A percentile compares a stretch with the other conserved stretches of the same genome.
phyloP scores from a whole-genome alignment of 352 stramenopile species.

The Globisporangium acanthophoron region DNA sequence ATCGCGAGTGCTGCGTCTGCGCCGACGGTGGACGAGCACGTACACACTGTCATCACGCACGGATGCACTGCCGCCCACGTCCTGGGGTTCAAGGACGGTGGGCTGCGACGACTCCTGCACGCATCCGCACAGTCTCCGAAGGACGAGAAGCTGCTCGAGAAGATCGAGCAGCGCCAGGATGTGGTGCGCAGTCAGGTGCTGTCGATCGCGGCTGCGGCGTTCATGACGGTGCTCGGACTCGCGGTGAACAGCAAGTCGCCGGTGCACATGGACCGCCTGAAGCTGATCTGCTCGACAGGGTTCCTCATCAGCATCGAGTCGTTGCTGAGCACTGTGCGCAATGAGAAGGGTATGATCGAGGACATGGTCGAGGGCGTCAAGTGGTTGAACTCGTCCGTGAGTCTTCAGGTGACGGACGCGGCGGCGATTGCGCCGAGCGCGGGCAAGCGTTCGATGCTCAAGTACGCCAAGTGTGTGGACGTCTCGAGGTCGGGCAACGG shows the following conservation, averaged over 20 bases:
- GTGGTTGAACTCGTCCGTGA: constrained; percentile 78
- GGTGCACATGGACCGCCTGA: constrained; percentile 47
- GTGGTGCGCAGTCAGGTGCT: constrained; percentile 75
- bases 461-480: constrained; percentile 75
- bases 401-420: constrained; percentile 48
- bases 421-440: constrained; percentile 22
- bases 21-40: constrained; percentile 36
- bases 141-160: constrained; percentile 44
- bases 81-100: constrained; percentile 83
- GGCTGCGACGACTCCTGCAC: constrained; percentile 54
- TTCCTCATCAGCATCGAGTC: constrained; percentile 93
- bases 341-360: constrained; percentile 95
- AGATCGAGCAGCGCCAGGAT: constrained; percentile 77
- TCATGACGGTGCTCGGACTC: constrained; percentile 64
- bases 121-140: constrained; percentile 36
- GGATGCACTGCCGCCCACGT: constrained; percentile 73
- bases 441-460: constrained; percentile 31
- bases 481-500: constrained; percentile 46
- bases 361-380: constrained; percentile 85
- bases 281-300: constrained; percentile 62
- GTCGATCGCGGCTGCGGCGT: constrained; percentile 62
- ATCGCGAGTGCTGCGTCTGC: constrained; percentile 13
- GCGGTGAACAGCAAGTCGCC: constrained; percentile 54
- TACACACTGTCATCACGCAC: constrained; percentile 75
- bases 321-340: constrained; percentile 90